Evolutionary conservation across 495 filamentous ascomycete species (phyloP).

Genomic region (Neurospora sp.): DNA sequence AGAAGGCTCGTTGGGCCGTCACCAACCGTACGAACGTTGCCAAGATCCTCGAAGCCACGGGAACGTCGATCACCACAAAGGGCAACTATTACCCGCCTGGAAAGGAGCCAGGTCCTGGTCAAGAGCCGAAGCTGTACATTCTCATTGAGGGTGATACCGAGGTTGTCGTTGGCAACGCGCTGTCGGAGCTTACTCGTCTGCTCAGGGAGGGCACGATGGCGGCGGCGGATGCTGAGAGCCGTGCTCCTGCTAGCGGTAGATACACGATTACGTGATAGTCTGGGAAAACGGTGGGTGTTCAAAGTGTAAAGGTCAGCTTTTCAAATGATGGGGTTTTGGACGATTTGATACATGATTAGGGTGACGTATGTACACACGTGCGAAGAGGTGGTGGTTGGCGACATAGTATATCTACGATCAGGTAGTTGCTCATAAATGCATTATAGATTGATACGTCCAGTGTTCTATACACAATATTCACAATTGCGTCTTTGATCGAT

Average conservation of each 20-base stretch:
- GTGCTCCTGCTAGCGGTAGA: conserved; percentile 70
- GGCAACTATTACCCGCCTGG: conserved; percentile 78
- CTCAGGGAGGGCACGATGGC: conserved; percentile 89
- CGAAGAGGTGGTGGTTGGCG: not conserved
- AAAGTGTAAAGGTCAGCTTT: not conserved
- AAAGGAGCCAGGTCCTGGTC: conserved; percentile 63
- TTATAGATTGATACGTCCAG: not conserved
- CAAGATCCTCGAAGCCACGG: conserved; percentile 91
- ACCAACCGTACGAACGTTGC: conserved; percentile 98
- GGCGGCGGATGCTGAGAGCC: conserved; percentile 72
- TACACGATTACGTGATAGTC: conserved; percentile 70
- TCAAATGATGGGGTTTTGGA: not conserved
- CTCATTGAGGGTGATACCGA: conserved; percentile 97
- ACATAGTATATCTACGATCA: not conserved
- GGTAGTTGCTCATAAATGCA: not conserved
- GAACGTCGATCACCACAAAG: conserved; percentile 95
- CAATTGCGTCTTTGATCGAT: not conserved
- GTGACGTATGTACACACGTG: not conserved
- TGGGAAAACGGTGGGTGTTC: not conserved
- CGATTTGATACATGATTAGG: not conserved
- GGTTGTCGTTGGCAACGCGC: conserved; percentile 79
- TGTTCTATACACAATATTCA: not conserved
- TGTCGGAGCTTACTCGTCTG: conserved; percentile 80
- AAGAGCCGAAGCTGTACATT: conserved; percentile 88
- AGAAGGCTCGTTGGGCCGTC: conserved; percentile 97